Percentiles rank a stretch among this genome's conserved stretches.
phyloP scores from a whole-genome alignment of 2,329 filamentous ascomycete genomes.

The Domatiomyces globalis region DNA sequence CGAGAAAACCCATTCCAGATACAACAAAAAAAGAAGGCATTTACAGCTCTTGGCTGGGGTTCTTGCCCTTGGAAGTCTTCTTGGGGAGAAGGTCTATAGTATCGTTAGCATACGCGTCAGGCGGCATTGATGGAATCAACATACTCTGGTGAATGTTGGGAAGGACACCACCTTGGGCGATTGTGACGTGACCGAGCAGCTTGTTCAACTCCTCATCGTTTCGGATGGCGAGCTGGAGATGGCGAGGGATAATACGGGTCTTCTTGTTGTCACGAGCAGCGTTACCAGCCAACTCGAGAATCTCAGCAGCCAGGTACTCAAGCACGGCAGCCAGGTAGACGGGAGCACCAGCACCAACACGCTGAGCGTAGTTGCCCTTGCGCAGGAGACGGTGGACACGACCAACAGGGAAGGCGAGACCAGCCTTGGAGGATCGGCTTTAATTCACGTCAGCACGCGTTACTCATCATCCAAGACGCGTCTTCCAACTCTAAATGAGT shows the following conservation, averaged over 20 bases:
- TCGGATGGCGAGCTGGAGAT: constrained; percentile 96
- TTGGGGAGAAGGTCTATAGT: constrained; percentile 83
- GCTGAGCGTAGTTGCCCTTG: constrained; percentile 99
- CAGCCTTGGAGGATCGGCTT: constrained; percentile 97
- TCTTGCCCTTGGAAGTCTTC: constrained; percentile 97
- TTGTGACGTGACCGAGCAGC: constrained; percentile 88
- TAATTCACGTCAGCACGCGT: constrained; percentile 27
- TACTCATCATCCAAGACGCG: constrained; percentile 24
- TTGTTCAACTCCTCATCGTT: constrained; percentile 99
- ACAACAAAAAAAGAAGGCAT: constrained; percentile 39
- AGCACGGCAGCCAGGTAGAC: constrained; percentile 96
- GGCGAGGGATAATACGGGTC: constrained; percentile 98
- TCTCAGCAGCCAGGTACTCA: constrained; percentile 96
- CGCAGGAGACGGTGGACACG: constrained; percentile 98
- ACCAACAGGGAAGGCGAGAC: constrained; percentile 96
- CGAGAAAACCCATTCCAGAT: constrained; percentile 57
- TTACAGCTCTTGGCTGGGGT: constrained; percentile 88
- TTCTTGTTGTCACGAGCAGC: constrained; percentile 99
- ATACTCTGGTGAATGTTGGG: constrained; percentile 95
- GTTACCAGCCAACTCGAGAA: constrained; percentile 96
- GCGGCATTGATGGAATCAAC: constrained; percentile 25
- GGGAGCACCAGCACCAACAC: constrained; percentile 94
- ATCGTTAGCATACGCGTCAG: constrained; percentile 27
- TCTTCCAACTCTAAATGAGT: constrained; percentile 19
- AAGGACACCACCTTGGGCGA: constrained; percentile 91